These are phyloP conservation scores for Entomortierella parvispora DNA, from an alignment of 192 early-diverging fungal species.

Conservation along the genomic window DNA sequence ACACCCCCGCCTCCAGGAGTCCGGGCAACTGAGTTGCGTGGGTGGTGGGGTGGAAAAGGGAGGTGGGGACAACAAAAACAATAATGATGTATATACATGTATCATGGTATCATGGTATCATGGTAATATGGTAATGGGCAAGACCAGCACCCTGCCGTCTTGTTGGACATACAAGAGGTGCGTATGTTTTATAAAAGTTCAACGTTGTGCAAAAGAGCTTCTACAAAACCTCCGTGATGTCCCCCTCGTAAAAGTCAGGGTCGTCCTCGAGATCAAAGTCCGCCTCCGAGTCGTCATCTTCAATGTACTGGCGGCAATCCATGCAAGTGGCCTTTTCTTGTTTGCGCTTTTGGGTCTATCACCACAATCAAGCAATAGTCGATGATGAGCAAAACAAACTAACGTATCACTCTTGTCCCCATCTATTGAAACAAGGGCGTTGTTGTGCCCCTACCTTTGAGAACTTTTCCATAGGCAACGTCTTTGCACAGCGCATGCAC, in stretches of 20 bases:
- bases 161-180: too few species aligned
- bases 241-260: slow-evolving; percentile 22
- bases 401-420: not conserved
- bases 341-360: slow-evolving; percentile 25
- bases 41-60: too few species aligned
- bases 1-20: too few species aligned
- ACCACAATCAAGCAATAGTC: not conserved
- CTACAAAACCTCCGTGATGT: slow-evolving; percentile 41
- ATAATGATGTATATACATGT: too few species aligned
- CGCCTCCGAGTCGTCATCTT: slow-evolving; percentile 36
- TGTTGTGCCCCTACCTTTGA: not conserved
- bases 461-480: not conserved
- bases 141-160: too few species aligned
- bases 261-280: slow-evolving; percentile 35
- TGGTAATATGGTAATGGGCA: too few species aligned
- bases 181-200: too few species aligned
- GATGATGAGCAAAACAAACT: not conserved
- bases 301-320: slow-evolving; percentile 32
- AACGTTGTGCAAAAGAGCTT: too few species aligned
- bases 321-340: slow-evolving; percentile 35
- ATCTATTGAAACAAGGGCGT: not conserved
- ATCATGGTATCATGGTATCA: too few species aligned
- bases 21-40: too few species aligned
- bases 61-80: too few species aligned
- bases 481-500: not conserved